Evolutionary conservation across 2,329 filamentous ascomycete species (phyloP).

Genomic region (Periconia macrospinosa): DNA sequence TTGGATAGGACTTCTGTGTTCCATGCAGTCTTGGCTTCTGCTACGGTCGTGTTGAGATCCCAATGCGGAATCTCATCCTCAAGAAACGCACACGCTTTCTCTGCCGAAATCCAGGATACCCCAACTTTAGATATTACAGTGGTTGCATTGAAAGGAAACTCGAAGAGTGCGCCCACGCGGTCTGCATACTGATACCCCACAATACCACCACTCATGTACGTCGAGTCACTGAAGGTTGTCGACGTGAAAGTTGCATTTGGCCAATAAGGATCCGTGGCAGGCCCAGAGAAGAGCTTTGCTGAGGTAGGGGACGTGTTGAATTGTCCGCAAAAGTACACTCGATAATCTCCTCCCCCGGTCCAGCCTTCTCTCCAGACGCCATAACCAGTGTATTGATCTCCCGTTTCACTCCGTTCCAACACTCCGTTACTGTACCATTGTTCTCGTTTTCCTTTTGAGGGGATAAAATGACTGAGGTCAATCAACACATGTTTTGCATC

Average conservation of each 20-base stretch:
- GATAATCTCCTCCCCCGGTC: neutral
- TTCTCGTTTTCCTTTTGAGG: constrained; percentile 23
- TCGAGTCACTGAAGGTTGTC: neutral
- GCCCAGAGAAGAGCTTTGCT: neutral
- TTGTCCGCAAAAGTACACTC: constrained; percentile 1
- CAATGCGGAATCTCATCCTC: constrained; percentile 63
- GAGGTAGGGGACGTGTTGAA: neutral
- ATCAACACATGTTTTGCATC: constrained; percentile 41
- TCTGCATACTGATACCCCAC: constrained; percentile 19
- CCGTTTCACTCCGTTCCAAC: neutral
- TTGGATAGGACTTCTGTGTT: constrained; percentile 56
- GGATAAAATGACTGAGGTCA: constrained; percentile 49
- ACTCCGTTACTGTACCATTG: constrained; percentile 1
- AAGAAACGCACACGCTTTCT: constrained; percentile 66
- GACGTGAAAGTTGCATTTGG: constrained; percentile 1
- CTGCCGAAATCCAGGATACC: constrained; percentile 42
- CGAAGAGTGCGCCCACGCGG: constrained; percentile 53
- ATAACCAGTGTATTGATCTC: neutral
- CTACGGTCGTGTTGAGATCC: constrained; percentile 39
- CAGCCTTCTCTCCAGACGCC: constrained; percentile 2
- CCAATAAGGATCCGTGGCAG: neutral
- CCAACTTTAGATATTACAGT: constrained; percentile 52
- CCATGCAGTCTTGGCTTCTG: constrained; percentile 41
- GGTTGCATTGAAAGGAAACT: constrained; percentile 39
- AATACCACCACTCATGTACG: neutral